Evolutionary conservation across 148 eudicot genomes (phyloP).

Genomic region (Talinum fruticosum): DNA sequence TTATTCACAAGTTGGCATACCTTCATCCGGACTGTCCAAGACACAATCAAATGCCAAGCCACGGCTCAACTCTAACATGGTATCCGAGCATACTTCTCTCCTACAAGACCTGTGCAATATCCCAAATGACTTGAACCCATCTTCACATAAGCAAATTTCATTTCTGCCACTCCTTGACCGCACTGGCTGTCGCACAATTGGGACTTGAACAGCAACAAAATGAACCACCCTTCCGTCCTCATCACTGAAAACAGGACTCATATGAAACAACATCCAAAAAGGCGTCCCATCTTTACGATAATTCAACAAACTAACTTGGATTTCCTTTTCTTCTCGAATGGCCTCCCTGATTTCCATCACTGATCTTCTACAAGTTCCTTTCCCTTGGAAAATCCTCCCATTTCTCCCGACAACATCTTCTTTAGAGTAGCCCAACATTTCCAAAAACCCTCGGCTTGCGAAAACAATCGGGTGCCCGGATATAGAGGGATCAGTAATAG

Average conservation of each 20-base stretch:
- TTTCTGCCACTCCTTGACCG: conserved; percentile 35
- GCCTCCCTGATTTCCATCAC: conserved; percentile 91
- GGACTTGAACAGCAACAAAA: conserved; percentile 85
- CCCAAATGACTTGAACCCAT: conserved; percentile 34
- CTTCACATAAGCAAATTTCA: conserved; percentile 37
- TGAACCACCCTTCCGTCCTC: conserved; percentile 70
- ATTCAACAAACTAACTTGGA: conserved; percentile 69
- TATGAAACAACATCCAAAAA: conserved; percentile 83
- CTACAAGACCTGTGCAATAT: conserved; percentile 52
- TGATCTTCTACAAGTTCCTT: conserved; percentile 58
- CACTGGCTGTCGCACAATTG: conserved; percentile 47
- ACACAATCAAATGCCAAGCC: conserved; percentile 30
- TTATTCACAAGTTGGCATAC: conserved; percentile 33
- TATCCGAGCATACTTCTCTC: conserved; percentile 57
- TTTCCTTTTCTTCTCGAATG: conserved; percentile 60
- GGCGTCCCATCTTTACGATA: conserved; percentile 83
- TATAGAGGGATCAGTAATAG: conserved; percentile 79
- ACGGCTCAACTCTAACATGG: conserved; percentile 27
- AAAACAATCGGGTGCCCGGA: conserved; percentile 87
- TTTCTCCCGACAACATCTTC: conserved; percentile 80
- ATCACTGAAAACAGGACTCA: conserved; percentile 74
- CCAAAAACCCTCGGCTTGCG: conserved; percentile 76
- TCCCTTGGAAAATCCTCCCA: conserved; percentile 88
- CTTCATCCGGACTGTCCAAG: conserved; percentile 42
- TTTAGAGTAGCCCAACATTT: conserved; percentile 68